These are phyloP conservation scores for Aspergillus arachidicola DNA, from an alignment of 2,329 filamentous ascomycete genomes.

Conservation along the genomic window DNA sequence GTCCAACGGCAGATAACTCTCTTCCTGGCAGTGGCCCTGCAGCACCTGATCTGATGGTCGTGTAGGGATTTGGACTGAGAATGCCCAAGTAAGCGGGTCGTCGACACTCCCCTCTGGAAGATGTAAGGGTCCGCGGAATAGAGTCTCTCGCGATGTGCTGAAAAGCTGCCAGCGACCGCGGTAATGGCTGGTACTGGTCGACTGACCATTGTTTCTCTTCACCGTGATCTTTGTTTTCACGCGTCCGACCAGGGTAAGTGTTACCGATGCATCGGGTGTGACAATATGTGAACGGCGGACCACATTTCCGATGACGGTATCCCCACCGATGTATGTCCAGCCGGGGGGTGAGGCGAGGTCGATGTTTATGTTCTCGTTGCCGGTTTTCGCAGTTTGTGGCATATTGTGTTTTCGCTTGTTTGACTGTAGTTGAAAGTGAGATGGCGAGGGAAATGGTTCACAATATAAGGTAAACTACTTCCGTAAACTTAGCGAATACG, in stretches of 20 bases:
- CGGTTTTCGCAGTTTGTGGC: not conserved
- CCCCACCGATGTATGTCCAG: conserved; percentile 20
- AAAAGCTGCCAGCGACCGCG: conserved; percentile 17
- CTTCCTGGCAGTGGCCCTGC: not conserved
- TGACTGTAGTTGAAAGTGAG: not conserved
- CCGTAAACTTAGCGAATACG: no score
- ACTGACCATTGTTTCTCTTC: not conserved
- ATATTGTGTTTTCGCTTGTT: not conserved
- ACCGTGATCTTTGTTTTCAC: conserved; percentile 18
- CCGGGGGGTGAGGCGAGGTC: conserved; percentile 20
- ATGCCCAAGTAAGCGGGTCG: conserved; percentile 19
- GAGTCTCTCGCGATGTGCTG: not conserved
- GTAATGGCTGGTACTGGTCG: conserved; percentile 7
- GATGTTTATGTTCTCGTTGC: conserved; percentile 4
- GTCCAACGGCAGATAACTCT: conserved; percentile 19
- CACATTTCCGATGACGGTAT: conserved; percentile 24
- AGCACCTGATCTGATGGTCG: not conserved
- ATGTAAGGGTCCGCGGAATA: conserved; percentile 23
- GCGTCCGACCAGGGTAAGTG: conserved; percentile 15
- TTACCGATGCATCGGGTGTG: conserved; percentile 19
- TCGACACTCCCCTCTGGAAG: conserved; percentile 8
- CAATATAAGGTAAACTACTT: not conserved
- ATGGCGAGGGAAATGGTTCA: not conserved
- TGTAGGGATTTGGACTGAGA: conserved; percentile 19
- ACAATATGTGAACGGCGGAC: conserved; percentile 19